Conservation (phyloP, 805 yeast genomes). For the Phaffomyces thermotolerans region DNA sequence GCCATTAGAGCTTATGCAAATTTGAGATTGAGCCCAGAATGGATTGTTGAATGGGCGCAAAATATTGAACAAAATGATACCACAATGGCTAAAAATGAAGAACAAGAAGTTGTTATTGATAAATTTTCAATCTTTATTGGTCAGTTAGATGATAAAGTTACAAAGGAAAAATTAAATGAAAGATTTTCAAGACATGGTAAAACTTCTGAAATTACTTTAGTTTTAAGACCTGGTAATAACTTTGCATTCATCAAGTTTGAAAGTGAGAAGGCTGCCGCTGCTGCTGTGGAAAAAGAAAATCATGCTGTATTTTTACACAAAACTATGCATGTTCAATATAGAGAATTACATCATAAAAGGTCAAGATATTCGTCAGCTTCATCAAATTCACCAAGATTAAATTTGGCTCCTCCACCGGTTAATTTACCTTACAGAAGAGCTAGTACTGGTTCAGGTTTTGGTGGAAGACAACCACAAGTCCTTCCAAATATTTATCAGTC, state of each 20-base stretch:
- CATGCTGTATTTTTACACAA: conserved; percentile 66
- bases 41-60: conserved; percentile 80
- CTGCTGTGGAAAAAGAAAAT: conserved; percentile 81
- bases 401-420: conserved; percentile 78
- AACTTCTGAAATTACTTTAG: conserved; percentile 48
- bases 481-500: conserved; percentile 3
- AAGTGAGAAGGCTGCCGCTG: conserved; percentile 68
- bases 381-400: conserved; percentile 32
- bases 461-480: conserved; percentile 1
- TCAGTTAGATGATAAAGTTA: conserved; percentile 50
- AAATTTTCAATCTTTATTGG: conserved; percentile 74
- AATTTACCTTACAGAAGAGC: conserved; percentile 44
- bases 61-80: conserved; percentile 49
- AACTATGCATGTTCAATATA: conserved; percentile 81
- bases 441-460: conserved; percentile 23
- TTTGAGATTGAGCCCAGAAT: conserved; percentile 45
- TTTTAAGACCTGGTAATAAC: conserved; percentile 40
- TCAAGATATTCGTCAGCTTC: conserved; percentile 12
- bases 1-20: conserved; percentile 80
- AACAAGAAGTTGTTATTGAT: conserved; percentile 46
- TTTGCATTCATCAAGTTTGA: conserved; percentile 71
- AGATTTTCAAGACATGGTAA: conserved; percentile 66
- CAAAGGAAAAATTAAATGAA: conserved; percentile 45
- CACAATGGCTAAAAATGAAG: conserved; percentile 18
- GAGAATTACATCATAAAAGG: conserved; percentile 43